Evolutionary conservation across 805 yeast genomes (phyloP), one percentile per base, ranked within the genome.

Genomic region (Pichia sporocuriosa): DNA sequence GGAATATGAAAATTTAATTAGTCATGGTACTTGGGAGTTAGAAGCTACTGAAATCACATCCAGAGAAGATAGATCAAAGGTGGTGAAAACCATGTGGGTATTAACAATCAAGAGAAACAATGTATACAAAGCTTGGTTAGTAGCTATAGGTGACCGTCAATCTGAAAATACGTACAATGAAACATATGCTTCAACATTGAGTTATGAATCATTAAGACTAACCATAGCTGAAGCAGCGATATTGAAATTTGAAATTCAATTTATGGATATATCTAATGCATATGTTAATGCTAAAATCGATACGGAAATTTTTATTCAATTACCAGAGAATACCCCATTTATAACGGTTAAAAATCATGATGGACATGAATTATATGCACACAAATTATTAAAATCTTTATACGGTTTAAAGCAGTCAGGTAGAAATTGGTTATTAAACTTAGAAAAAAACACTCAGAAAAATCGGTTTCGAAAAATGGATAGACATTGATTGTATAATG

Each of bases 1-100:
- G n/a, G n/a, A n/a, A n/a, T n/a, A n/a, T n/a, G n/a, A n/a, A n/a
- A n/a, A n/a, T n/a, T n/a, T n/a, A n/a, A n/a, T n/a, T n/a, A n/a
- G n/a, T n/a, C n/a, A n/a, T n/a, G n/a, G n/a, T 97, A 39, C 81
- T 81, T 24, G 26, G 26, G 26, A 24, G 11, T 8, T 24, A 8
- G 26, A 24, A 24, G 26, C 11, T 8, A 24, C 26, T 24, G 26
- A 24, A 24, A 11, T 24, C 11, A 24, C 11, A 24, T 24, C 26
- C 26, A 24, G 11, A 11, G 11, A 8, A 24, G 26, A 24, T 8
- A 24, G 11, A 11, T 8, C 8, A 24, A 24, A 11, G 26, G 10
- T 8, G 10, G 8, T 24, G 26, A 24, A 24, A 11, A 8, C 26
- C 8, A 24, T 25, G 29, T 24, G 37, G 28, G 28, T 24, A 2